A percentile compares a stretch with the other conserved stretches of the same genome.
These are phyloP conservation scores for Begonia fuchsioides DNA, from an alignment of 306 rosid species.

Conservation along the genomic window DNA sequence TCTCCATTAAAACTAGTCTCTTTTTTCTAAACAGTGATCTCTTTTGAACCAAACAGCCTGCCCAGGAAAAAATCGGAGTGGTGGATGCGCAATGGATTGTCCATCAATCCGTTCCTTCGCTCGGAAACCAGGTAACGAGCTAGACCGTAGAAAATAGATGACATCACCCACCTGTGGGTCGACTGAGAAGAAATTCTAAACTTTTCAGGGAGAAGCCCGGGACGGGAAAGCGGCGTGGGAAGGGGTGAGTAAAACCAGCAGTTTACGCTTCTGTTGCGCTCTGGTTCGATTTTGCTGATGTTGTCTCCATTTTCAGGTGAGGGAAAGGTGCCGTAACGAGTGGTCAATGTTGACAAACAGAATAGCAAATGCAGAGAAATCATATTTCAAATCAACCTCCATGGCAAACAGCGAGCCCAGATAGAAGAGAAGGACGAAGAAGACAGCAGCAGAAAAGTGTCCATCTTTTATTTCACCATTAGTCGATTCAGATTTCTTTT, in stretches of 20 bases:
- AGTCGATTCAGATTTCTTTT: too few relatives aligned
- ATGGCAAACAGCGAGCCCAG: too few relatives aligned
- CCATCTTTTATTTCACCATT: too few relatives aligned
- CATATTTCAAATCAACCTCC: slow-evolving; percentile 32
- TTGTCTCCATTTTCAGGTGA: slow-evolving; percentile 31
- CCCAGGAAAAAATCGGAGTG: slow-evolving; percentile 94
- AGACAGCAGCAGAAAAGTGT: too few relatives aligned
- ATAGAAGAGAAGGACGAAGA: slow-evolving; percentile 5
- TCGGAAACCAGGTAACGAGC: slow-evolving; percentile 63
- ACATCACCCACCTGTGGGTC: too few relatives aligned
- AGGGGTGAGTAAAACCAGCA: slow-evolving; percentile 37
- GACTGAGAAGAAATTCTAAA: too few relatives aligned
- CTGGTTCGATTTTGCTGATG: too few relatives aligned
- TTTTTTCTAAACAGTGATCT: neutral
- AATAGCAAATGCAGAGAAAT: slow-evolving; percentile 50
- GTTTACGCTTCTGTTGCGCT: too few relatives aligned
- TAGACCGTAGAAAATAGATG: too few relatives aligned
- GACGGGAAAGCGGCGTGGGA: slow-evolving; percentile 70
- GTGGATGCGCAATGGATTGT: slow-evolving; percentile 93
- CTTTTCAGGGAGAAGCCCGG: slow-evolving; percentile 56
- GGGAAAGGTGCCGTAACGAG: slow-evolving; percentile 88
- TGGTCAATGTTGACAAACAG: slow-evolving; percentile 84
- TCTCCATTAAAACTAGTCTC: neutral
- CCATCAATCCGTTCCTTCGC: slow-evolving; percentile 81
- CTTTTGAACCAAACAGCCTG: slow-evolving; percentile 58